A percentile compares a stretch with the other conserved stretches of the same genome.
These are phyloP conservation scores for Auricularia sp. DNA, from an alignment of 768 basidiomycete species.

Conservation along the genomic window DNA sequence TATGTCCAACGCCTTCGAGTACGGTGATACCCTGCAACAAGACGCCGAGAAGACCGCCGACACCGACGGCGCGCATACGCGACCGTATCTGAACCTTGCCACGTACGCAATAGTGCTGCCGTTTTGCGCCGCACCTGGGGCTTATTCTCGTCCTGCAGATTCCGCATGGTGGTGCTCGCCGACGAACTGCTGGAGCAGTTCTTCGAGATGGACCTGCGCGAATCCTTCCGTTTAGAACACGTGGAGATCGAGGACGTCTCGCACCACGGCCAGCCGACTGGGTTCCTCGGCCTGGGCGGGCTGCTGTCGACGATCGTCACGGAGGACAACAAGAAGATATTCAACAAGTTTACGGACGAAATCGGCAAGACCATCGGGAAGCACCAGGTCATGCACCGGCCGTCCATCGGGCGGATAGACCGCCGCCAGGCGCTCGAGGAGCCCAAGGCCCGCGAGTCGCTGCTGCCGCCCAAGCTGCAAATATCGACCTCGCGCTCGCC, in stretches of 20 bases:
- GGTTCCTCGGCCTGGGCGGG: conserved; percentile 56
- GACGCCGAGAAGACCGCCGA: conserved; percentile 24
- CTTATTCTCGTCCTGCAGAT: conserved; percentile 33
- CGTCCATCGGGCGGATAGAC: conserved; percentile 80
- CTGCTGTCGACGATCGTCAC: conserved; percentile 85
- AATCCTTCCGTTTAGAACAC: conserved; percentile 73
- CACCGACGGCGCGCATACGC: neutral
- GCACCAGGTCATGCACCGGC: conserved; percentile 63
- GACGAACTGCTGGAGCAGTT: conserved; percentile 95
- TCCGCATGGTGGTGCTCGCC: conserved; percentile 97
- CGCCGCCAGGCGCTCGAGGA: conserved; percentile 53
- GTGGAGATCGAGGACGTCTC: conserved; percentile 46
- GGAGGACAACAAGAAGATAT: conserved; percentile 86
- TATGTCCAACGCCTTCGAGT: conserved; percentile 98
- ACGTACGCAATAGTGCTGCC: conserved; percentile 35
- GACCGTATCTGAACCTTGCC: conserved; percentile 85
- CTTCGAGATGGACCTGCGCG: conserved; percentile 86
- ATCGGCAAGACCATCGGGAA: conserved; percentile 91
- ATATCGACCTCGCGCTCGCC: conserved; percentile 6
- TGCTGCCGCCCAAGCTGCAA: conserved; percentile 51
- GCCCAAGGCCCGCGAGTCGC: conserved; percentile 77
- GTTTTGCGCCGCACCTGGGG: no score
- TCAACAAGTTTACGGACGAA: conserved; percentile 88
- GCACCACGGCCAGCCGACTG: conserved; percentile 22
- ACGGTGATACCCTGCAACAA: conserved; percentile 85